A percentile compares a stretch with the other conserved stretches of the same genome.
Conservation (phyloP, 139 green algal species). For the Closterium sp. region DNA sequence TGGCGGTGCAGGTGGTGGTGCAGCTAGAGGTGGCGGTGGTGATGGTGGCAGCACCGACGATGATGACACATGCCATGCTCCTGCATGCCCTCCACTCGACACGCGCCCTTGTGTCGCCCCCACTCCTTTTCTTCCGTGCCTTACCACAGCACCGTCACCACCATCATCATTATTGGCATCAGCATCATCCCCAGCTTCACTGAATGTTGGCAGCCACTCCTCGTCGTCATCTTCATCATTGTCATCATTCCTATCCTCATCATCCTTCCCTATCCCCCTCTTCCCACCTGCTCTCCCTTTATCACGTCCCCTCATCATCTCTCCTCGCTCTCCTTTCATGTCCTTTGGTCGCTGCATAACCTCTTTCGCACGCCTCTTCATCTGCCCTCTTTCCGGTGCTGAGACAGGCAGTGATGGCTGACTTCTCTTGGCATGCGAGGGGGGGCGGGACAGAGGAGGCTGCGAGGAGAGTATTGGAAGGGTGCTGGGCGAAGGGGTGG, state of each 20-base stretch:
- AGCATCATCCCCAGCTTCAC: not conserved
- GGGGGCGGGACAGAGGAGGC: not conserved
- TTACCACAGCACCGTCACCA: not conserved
- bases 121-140: not conserved
- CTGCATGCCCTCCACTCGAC: not conserved
- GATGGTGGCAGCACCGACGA: not conserved
- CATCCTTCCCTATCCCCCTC: not conserved
- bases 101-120: not conserved
- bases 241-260: not conserved
- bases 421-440: not conserved
- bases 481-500: not conserved
- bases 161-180: not conserved
- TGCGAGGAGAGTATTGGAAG: not conserved
- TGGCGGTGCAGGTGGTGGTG: too few relatives aligned
- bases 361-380: not conserved
- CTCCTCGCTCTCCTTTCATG: not conserved
- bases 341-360: not conserved
- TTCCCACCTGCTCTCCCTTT: not conserved
- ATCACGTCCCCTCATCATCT: not conserved
- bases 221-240: not conserved
- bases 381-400: not conserved
- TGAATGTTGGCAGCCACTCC: not conserved
- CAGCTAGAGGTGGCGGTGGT: not conserved
- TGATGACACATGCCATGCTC: not conserved
- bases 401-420: not conserved